Evolutionary conservation across 2,329 filamentous ascomycete species (phyloP).

Genomic region (Cladophialophora chaetospira): DNA sequence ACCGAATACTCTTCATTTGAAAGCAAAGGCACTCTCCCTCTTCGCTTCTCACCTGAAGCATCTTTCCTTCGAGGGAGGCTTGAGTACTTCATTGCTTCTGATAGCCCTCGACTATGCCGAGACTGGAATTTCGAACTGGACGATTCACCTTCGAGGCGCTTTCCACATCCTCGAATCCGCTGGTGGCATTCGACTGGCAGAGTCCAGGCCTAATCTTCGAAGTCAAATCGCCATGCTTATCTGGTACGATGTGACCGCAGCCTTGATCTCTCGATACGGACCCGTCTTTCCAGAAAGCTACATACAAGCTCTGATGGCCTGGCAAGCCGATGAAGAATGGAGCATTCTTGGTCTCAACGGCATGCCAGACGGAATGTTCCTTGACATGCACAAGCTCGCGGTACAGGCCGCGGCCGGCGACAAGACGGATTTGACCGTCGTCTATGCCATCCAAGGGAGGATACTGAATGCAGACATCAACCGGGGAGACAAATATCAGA

Average conservation of each 20-base stretch:
- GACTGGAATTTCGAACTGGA: slow-evolving; percentile 25
- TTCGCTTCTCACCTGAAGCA: slow-evolving; percentile 24
- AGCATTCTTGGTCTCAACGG: slow-evolving; percentile 29
- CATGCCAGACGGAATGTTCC: slow-evolving; percentile 27
- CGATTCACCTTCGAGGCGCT: slow-evolving; percentile 26
- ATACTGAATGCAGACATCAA: slow-evolving; percentile 10
- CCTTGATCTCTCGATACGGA: slow-evolving; percentile 23
- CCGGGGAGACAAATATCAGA: slow-evolving; percentile 4
- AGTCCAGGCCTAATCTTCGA: slow-evolving; percentile 22
- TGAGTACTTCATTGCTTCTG: slow-evolving; percentile 24
- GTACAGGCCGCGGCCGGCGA: slow-evolving; percentile 15
- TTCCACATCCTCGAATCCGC: slow-evolving; percentile 25
- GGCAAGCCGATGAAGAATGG: slow-evolving; percentile 29
- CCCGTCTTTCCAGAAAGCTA: slow-evolving; percentile 26
- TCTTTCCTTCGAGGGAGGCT: slow-evolving; percentile 24
- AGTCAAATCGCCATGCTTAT: slow-evolving; percentile 29
- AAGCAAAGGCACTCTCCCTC: slow-evolving; percentile 21
- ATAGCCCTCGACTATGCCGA: slow-evolving; percentile 28
- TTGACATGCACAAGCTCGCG: slow-evolving; percentile 25
- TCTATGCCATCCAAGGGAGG: slow-evolving; percentile 11
- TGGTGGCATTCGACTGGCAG: slow-evolving; percentile 25
- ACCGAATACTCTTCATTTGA: slow-evolving; percentile 21
- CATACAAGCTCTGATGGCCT: slow-evolving; percentile 24
- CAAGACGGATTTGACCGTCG: not conserved
- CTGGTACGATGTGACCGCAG: slow-evolving; percentile 28